Percentiles rank a stretch among this genome's conserved stretches.
Evolutionary conservation across 2,329 filamentous ascomycete genomes (phyloP).

Genomic region (Penicillium digitatum): DNA sequence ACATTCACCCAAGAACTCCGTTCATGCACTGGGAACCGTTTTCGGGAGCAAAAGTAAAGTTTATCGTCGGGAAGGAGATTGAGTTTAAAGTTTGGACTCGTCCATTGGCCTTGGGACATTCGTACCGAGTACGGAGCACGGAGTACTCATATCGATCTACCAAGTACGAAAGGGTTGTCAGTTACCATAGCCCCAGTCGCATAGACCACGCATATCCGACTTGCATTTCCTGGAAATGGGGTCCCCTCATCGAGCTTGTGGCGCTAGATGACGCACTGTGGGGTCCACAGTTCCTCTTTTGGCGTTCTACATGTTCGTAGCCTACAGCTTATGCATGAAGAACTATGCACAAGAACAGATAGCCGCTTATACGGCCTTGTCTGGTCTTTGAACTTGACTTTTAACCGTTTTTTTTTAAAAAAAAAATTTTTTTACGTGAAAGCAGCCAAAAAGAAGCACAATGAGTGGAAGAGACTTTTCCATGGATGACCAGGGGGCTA

Average conservation of each 20-base stretch:
- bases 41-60: neutral
- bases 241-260: conserved; percentile 12
- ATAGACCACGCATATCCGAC: conserved; percentile 17
- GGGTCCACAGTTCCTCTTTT: conserved; percentile 12
- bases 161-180: neutral
- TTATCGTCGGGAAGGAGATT: neutral
- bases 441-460: too few relatives aligned
- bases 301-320: conserved; percentile 16
- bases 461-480: too few relatives aligned
- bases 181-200: conserved; percentile 1
- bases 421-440: too few relatives aligned
- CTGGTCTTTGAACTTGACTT: too few relatives aligned
- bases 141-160: neutral
- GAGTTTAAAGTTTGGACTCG: neutral
- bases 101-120: neutral
- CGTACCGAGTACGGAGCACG: too few relatives aligned
- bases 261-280: conserved; percentile 1
- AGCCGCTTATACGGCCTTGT: too few relatives aligned
- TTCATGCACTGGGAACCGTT: neutral
- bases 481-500: too few relatives aligned
- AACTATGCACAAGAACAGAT: neutral
- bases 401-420: too few relatives aligned
- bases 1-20: conserved; percentile 1
- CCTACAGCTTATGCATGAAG: neutral
- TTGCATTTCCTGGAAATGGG: conserved; percentile 27